Evolutionary conservation across 495 filamentous ascomycete genomes (phyloP).

Genomic region (Xylona heveae): DNA sequence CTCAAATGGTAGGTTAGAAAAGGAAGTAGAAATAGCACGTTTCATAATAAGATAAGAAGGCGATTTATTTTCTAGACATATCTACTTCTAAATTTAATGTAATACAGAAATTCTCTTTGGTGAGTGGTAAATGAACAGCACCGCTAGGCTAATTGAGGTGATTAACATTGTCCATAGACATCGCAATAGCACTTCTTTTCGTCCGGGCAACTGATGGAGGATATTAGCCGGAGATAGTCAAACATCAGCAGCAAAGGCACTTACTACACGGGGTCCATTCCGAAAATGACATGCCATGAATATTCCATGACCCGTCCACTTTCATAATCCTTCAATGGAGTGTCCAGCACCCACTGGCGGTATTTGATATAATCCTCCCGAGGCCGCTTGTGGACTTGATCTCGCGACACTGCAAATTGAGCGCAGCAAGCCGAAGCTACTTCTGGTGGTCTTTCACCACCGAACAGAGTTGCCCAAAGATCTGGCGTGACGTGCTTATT

Average conservation of each 20-base stretch:
- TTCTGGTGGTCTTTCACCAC: conserved; percentile 7
- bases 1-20: too few relatives aligned
- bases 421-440: conserved; percentile 38
- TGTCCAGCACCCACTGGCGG: conserved; percentile 38
- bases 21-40: too few relatives aligned
- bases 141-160: too few relatives aligned
- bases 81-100: too few relatives aligned
- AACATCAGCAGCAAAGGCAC: too few relatives aligned
- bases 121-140: too few relatives aligned
- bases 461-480: conserved; percentile 6
- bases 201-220: not conserved
- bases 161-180: not conserved
- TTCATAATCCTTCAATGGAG: conserved; percentile 29
- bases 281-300: conserved; percentile 47
- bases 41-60: too few relatives aligned
- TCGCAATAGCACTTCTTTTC: not conserved
- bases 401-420: conserved; percentile 43
- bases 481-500: conserved; percentile 11
- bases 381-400: conserved; percentile 25
- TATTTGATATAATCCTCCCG: conserved; percentile 30
- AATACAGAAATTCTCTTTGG: too few relatives aligned
- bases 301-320: conserved; percentile 50
- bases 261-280: not conserved
- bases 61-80: too few relatives aligned
- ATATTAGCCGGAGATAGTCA: too few relatives aligned